Evolutionary conservation across 2,329 filamentous ascomycete species (phyloP).

Genomic region (Penicillium hordei): DNA sequence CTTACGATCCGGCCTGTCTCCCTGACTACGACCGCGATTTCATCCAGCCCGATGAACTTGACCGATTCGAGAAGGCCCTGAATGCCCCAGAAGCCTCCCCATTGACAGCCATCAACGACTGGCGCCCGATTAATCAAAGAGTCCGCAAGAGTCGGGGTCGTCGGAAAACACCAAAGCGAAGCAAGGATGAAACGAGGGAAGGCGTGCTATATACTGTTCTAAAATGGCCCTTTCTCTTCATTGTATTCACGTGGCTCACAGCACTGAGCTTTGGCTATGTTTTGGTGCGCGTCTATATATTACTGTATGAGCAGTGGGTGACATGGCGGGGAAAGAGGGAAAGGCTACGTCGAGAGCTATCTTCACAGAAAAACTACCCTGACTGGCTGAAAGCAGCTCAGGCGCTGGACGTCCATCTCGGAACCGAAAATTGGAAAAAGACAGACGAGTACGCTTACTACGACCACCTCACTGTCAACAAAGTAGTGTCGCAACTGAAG

Average conservation of each 20-base stretch:
- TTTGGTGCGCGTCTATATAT: conserved; percentile 83
- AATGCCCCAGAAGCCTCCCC: conserved; percentile 75
- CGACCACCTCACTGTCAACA: conserved; percentile 77
- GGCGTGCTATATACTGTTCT: conserved; percentile 84
- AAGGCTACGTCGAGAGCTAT: conserved; percentile 67
- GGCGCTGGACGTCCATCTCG: conserved; percentile 75
- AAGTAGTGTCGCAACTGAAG: conserved; percentile 72
- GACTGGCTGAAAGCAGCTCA: conserved; percentile 82
- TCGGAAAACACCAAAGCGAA: conserved; percentile 52
- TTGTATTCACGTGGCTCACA: conserved; percentile 77
- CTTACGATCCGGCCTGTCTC: conserved; percentile 67
- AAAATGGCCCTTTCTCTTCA: conserved; percentile 86
- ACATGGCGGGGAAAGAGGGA: conserved; percentile 84
- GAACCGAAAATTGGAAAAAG: conserved; percentile 59
- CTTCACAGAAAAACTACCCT: conserved; percentile 69
- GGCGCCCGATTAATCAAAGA: conserved; percentile 81
- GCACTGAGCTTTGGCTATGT: conserved; percentile 74
- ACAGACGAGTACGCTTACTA: conserved; percentile 71
- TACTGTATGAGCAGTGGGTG: conserved; percentile 84
- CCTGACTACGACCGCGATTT: conserved; percentile 83
- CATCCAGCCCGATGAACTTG: conserved; percentile 68
- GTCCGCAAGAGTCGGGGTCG: conserved; percentile 53
- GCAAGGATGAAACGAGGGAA: conserved; percentile 89
- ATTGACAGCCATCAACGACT: conserved; percentile 90
- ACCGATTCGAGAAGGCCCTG: conserved; percentile 77